Evolutionary conservation across 805 yeast species (phyloP).

Genomic region (Candida loeiensis): DNA sequence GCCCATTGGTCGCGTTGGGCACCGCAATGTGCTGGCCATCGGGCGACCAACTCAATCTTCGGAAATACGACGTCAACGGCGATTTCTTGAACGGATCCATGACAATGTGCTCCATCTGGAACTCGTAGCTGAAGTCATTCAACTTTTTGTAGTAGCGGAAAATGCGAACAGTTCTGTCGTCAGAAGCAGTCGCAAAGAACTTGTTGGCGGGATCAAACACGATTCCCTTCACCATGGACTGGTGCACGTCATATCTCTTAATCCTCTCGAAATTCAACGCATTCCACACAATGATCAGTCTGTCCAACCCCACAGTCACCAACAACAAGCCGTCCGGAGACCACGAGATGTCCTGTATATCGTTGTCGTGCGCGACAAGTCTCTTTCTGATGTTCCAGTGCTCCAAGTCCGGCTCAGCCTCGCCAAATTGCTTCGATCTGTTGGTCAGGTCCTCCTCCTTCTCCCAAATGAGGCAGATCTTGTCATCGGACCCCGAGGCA

Average conservation of each 20-base stretch:
- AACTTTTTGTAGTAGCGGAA: conserved; percentile 72
- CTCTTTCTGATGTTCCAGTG: conserved; percentile 94
- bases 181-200: conserved; percentile 95
- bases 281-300: conserved; percentile 91
- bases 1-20: conserved; percentile 83
- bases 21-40: conserved; percentile 85
- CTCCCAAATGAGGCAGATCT: conserved; percentile 89
- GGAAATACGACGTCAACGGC: conserved; percentile 87
- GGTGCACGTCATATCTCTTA: conserved; percentile 87
- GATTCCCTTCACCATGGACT: conserved; percentile 92
- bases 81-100: conserved; percentile 82
- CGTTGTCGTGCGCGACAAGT: conserved; percentile 95
- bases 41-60: conserved; percentile 86
- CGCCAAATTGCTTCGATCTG: conserved; percentile 64
- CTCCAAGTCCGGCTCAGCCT: conserved; percentile 68
- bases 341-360: conserved; percentile 97
- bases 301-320: conserved; percentile 91
- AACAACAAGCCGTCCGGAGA: conserved; percentile 88
- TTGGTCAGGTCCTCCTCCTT: conserved; percentile 65
- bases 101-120: conserved; percentile 80
- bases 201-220: conserved; percentile 98
- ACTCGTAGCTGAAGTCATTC: conserved; percentile 65
- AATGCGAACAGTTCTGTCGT: conserved; percentile 86
- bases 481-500: conserved; percentile 95
- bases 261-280: conserved; percentile 88